phyloP scores from a whole-genome alignment of 2,329 filamentous ascomycete genomes.

The Fusarium longipes region DNA sequence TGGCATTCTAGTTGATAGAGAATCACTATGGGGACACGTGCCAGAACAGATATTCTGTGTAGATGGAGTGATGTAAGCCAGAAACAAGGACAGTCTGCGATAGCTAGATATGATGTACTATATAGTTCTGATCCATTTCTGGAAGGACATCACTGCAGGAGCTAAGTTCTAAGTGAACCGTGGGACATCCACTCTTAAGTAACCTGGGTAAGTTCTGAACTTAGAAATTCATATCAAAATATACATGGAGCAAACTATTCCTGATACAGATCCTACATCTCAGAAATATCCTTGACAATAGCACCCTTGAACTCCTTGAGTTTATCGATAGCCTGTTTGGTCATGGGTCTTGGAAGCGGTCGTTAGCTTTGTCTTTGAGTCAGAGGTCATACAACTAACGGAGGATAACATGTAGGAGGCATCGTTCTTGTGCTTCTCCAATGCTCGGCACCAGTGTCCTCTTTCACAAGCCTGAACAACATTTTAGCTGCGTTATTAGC shows the following conservation, averaged over 20 bases:
- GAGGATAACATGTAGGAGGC: slow-evolving; percentile 17
- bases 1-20: no score
- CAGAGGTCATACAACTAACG: background rate
- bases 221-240: no score
- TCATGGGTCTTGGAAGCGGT: background rate
- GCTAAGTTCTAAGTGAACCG: no score
- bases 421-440: slow-evolving; percentile 12
- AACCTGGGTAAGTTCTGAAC: no score
- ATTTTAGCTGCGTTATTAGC: accelerated
- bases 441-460: slow-evolving; percentile 6
- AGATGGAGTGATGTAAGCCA: no score
- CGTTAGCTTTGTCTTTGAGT: accelerated
- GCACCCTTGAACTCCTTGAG: slow-evolving; percentile 10
- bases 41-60: no score
- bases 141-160: no score
- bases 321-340: slow-evolving; percentile 14
- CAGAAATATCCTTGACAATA: background rate
- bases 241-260: background rate
- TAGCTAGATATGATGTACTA: no score
- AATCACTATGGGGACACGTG: no score
- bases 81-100: no score
- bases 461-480: background rate
- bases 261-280: background rate
- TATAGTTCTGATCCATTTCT: no score
- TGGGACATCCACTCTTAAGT: no score